Evolutionary conservation across 352 stramenopile species (phyloP), one percentile per base, ranked within the genome.

Genomic region (Phytophthora europaea): DNA sequence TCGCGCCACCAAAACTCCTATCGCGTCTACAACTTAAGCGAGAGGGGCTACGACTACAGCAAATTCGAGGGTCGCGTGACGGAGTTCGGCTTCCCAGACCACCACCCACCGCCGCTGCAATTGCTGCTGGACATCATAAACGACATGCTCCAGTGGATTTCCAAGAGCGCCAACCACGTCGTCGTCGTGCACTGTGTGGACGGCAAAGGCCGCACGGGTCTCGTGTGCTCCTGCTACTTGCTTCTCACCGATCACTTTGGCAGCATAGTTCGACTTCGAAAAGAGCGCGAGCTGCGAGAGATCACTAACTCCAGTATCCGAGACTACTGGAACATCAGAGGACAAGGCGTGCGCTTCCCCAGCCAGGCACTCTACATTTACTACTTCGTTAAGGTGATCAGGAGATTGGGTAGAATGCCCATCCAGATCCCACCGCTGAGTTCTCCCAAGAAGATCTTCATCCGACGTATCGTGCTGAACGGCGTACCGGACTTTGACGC

Each of bases 351-450:
- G 61, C 83, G 85, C 18, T 95, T 93, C 68, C 89, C 90, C 16
- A 94, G 85, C 65, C 89, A 97, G 67, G 85, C 86, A 56, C 76
- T 93, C 67, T 94, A 94, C 78, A 94, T 97, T 78, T 96, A 94
- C 76, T 96, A 96, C 77, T 96, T 96, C 64, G 80, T 91, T 47
- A 90, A 92, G 51, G 81, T 94, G 20, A 62, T 95, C 15, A 75
- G 85, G 3, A 65, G 81, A 16, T 57, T 93, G 34, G 75, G 80
- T 0, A 68, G 65, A 23, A 85, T 82, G 66, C 84, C 86, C 2
- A 72, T 73, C 55, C 82, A 87, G 60, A 93, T 94, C 40, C 87
- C 88, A 33, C 68, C 65, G 47, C 68, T 92, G 28, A 73, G 76
- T 9, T 75, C 85, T 1, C 71, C 88, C 31, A 91, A 92, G 63